Conservation (phyloP, 2,329 filamentous ascomycete species). For the Exophiala mesophila region DNA sequence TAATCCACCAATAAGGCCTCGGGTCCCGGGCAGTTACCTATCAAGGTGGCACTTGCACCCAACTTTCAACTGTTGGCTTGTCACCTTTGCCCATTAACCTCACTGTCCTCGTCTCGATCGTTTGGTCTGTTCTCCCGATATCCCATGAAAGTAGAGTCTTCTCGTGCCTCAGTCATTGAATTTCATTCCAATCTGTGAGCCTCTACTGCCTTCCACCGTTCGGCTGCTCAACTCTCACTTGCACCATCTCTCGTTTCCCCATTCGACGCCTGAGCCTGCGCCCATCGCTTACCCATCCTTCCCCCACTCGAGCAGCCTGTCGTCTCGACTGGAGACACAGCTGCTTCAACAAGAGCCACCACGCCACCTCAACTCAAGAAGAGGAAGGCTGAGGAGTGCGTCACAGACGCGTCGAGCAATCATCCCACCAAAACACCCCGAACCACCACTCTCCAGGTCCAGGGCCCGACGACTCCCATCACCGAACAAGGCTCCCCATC, state of each 20-base stretch:
- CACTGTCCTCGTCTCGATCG: too few relatives aligned
- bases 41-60: too few relatives aligned
- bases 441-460: constrained; percentile 26
- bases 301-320: constrained; percentile 19
- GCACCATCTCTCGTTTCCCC: too few relatives aligned
- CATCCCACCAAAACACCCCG: constrained; percentile 31
- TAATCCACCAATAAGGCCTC: too few relatives aligned
- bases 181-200: too few relatives aligned
- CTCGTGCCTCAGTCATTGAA: not conserved
- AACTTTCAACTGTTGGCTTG: too few relatives aligned
- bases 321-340: constrained; percentile 25
- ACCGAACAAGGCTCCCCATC: constrained; percentile 39
- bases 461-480: constrained; percentile 47
- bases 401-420: constrained; percentile 27
- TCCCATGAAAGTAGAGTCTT: not conserved
- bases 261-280: not conserved
- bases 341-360: constrained; percentile 33
- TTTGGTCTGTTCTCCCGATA: not conserved
- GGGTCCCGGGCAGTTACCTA: too few relatives aligned
- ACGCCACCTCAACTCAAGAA: constrained; percentile 52
- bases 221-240: too few relatives aligned
- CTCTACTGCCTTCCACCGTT: too few relatives aligned
- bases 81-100: too few relatives aligned
- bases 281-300: not conserved
- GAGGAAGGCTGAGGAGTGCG: constrained; percentile 49